Percentiles rank a stretch among this genome's conserved stretches.
Conservation (phyloP, 2,329 filamentous ascomycete genomes). For the Chaetomiaceae sp. region DNA sequence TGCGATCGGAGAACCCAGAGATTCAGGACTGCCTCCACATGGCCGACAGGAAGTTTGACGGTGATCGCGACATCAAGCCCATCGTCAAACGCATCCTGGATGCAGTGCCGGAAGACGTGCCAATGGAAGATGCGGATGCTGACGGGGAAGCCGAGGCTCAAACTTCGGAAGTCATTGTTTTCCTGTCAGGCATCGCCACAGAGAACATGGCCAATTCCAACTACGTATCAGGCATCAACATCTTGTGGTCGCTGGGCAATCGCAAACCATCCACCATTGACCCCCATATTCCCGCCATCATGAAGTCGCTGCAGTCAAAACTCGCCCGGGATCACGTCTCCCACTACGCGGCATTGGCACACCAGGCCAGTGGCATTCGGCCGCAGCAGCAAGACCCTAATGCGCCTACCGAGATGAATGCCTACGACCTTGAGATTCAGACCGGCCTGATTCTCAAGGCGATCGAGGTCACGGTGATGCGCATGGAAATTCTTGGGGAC, state of each 20-base stretch:
- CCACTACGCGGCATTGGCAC: conserved; percentile 56
- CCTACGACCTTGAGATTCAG: conserved; percentile 80
- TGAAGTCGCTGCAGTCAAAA: conserved; percentile 90
- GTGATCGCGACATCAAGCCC: conserved; percentile 64
- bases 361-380: conserved; percentile 39
- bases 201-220: conserved; percentile 77
- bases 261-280: conserved; percentile 84
- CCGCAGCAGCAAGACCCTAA: conserved; percentile 48
- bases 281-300: conserved; percentile 76
- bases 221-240: conserved; percentile 83
- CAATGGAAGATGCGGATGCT: conserved; percentile 70
- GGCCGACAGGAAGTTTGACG: conserved; percentile 61
- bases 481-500: conserved; percentile 89
- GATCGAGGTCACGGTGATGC: conserved; percentile 82
- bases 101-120: conserved; percentile 73
- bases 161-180: conserved; percentile 80
- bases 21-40: conserved; percentile 88
- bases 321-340: conserved; percentile 89
- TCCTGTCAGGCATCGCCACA: conserved; percentile 77
- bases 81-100: conserved; percentile 79
- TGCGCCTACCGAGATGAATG: conserved; percentile 55
- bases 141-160: conserved; percentile 77
- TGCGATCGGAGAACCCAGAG: conserved; percentile 84
- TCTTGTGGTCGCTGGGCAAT: conserved; percentile 84
- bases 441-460: conserved; percentile 90